Percentiles rank a stretch among this genome's conserved stretches.
Evolutionary conservation across 2,329 filamentous ascomycete genomes (phyloP).

Genomic region (Xylariaceae sp.): DNA sequence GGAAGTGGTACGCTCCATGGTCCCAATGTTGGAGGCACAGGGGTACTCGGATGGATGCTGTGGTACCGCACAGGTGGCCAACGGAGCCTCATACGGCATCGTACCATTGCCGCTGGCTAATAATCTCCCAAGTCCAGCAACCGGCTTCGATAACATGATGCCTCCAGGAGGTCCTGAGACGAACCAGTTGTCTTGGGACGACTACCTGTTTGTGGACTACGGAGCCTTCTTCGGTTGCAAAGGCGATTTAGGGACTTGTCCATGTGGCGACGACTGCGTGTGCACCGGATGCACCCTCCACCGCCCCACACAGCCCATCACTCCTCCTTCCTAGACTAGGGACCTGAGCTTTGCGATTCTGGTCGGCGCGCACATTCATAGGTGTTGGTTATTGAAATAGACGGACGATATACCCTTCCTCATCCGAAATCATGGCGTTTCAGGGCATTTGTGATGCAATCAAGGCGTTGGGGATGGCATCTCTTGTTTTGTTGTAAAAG

Average conservation of each 20-base stretch:
- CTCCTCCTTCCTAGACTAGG: not conserved
- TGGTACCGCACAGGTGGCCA: constrained; percentile 1
- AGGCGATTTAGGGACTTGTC: constrained; percentile 46
- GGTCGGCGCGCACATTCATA: too few relatives aligned
- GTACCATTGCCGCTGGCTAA: constrained; percentile 35
- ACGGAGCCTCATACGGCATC: constrained; percentile 1
- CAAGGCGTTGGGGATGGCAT: too few relatives aligned
- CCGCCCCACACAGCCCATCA: constrained; percentile 4
- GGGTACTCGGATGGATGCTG: not conserved
- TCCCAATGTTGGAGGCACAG: constrained; percentile 12
- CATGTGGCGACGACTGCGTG: constrained; percentile 54
- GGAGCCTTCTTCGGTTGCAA: constrained; percentile 31
- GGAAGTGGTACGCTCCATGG: constrained; percentile 30
- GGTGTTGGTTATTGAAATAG: too few relatives aligned
- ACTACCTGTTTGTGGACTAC: constrained; percentile 57
- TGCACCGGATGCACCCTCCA: constrained; percentile 55
- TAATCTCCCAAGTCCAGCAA: constrained; percentile 41
- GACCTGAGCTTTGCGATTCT: too few relatives aligned
- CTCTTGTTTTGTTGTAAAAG: too few relatives aligned
- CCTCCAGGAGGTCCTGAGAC: constrained; percentile 5
- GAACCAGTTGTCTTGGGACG: constrained; percentile 21
- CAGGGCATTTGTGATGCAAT: too few relatives aligned
- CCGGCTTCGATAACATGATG: constrained; percentile 36
- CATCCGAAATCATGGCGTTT: too few relatives aligned
- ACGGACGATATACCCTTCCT: too few relatives aligned